These are phyloP conservation scores for Suillus lakei DNA, from an alignment of 768 basidiomycete genomes.

Conservation along the genomic window DNA sequence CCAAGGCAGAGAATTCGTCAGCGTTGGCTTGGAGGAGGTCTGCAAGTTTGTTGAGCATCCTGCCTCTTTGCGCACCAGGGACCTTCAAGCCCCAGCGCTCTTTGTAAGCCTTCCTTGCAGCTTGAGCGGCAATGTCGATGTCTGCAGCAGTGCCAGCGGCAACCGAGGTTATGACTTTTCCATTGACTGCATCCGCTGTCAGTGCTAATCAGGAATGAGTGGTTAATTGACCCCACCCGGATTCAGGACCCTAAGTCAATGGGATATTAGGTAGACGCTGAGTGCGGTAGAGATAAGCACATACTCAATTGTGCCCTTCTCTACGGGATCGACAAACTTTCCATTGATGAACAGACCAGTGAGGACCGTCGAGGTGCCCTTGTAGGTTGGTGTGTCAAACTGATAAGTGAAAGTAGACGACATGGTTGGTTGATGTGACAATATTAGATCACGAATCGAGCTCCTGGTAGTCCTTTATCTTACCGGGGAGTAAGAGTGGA, in stretches of 20 bases:
- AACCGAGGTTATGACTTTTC: constrained; percentile 41
- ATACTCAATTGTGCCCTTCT: constrained; percentile 12
- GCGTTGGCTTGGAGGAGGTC: constrained; percentile 53
- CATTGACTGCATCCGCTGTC: constrained; percentile 36
- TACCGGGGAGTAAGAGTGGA: no score
- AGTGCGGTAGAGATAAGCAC: neutral
- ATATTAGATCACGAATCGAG: neutral
- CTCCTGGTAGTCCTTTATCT: neutral
- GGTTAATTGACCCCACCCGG: constrained; percentile 10
- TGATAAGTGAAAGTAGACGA: constrained; percentile 25
- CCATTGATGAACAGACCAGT: constrained; percentile 51
- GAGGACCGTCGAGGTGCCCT: constrained; percentile 28
- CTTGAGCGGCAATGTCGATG: constrained; percentile 50
- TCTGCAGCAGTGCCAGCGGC: constrained; percentile 43
- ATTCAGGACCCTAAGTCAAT: constrained; percentile 20
- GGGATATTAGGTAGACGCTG: neutral
- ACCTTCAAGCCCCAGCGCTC: constrained; percentile 56
- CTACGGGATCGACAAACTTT: constrained; percentile 24
- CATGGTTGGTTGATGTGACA: constrained; percentile 3
- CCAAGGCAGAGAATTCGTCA: constrained; percentile 54
- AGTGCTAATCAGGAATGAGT: neutral
- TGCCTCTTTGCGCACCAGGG: constrained; percentile 43
- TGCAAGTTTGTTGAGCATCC: constrained; percentile 52
- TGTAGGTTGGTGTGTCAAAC: constrained; percentile 30
- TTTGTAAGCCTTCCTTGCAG: constrained; percentile 44